Evolutionary conservation across 768 basidiomycete species (phyloP), one percentile per base, ranked within the genome.

Genomic region (Exsudoporus frostii): DNA sequence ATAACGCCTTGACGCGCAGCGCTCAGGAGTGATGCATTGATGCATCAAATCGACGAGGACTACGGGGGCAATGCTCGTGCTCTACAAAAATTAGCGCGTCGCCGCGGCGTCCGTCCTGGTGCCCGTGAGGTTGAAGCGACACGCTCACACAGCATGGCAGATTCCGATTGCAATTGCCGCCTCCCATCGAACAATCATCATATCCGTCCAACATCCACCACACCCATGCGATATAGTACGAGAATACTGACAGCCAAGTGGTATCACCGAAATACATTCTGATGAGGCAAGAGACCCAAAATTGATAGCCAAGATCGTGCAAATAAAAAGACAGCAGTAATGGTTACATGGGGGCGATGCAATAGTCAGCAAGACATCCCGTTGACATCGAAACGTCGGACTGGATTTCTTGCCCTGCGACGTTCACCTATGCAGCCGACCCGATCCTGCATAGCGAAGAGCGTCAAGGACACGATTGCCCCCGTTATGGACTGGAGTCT

Each of bases 401-500:
- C 32, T 3, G 3, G 7, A 7, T 45, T 24, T 33, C 17, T 22
- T 33, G 10, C 30, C 30, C 15, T 32, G 2, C 20, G 14, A 17
- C 15, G 22, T 33, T 45, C 45, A 15, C 7, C 29, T 10, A 43
- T 11, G 19, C 20, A 29, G 14, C 20, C 17, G n/a, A 8, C 10
- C 48, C 1, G 45, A 25, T 20, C 30, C 4, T 25, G 22, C 24
- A 50, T 14, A 34, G 36, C 22, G 13, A 51, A 14, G 11, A 32
- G 29, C 19, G n/a, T 14, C 39, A 32, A 36, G 25, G 20, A 6
- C 27, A 24, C 5, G 11, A 8, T 27, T 22, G 8, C 42, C 9
- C 36, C 46, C 14, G 43, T 47, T 27, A 64, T 17, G 56, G 56
- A 32, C 42, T 55, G 32, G 25, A 22, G 27, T 67, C 62, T 43